Base-by-base conservation (phyloP, 768 basidiomycete species). In the Amanita subjunquillea region DNA sequence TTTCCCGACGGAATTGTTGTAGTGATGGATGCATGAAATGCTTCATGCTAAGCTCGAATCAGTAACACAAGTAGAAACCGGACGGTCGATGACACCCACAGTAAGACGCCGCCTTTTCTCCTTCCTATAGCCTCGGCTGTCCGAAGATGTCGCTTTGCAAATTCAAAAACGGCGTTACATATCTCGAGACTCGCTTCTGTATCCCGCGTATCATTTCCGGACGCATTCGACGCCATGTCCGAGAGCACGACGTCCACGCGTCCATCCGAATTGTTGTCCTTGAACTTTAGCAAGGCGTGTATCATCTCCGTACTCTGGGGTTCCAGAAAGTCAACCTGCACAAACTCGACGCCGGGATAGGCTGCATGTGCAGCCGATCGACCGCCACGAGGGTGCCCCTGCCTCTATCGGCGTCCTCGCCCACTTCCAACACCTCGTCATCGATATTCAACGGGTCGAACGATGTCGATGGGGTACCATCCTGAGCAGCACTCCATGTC, bases 181-280 rank as follows among this genome's bases (percentile, higher is more conserved):
- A 97, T 83, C 36, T 84, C 76, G 30, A 94, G 72, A 53, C 84
- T 84, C 8, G 74, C 64, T 59, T 83, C 75, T 1, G 77, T 75
- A 65, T 98, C 94, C 47, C 74, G 73, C 0, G 68, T 65, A 15
- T 73, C 64, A 55, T 86, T 82, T 4, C 95, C 94, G 2, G 85
- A 78, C 54, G 81, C 72, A 63, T 93, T 92, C 17, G 82, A 82
- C 15, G 92, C 89, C 86, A 97, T 93, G 62, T 96, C 94, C 6
- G 85, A 90, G 3, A 96, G 72, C 23, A 96, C 78, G 15, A 94
- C 70, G 63, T 97, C 91, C 6, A 82, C 85, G 65, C 75, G 77
- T 15, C 66, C 67, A 2, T 64, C 62, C 0, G 60, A 54, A 53
- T 67, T 65, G 36, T 67, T 65, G 36, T 58, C 58, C 15, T 60